Conservation (phyloP, 305 asterid genomes). For the Fraxinus ornus region DNA sequence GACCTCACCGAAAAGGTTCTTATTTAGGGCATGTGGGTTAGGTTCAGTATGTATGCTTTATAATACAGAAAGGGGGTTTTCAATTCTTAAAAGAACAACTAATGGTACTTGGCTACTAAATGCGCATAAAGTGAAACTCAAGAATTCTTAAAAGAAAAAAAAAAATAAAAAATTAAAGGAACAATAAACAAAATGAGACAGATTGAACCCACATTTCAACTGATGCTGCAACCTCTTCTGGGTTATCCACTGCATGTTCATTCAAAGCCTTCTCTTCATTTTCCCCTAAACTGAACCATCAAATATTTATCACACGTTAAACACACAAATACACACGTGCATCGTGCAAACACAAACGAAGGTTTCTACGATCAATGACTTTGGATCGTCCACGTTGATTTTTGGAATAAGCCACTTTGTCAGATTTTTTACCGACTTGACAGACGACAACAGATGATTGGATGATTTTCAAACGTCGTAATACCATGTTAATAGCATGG, state of each 20-base stretch:
- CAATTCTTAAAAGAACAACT: neutral
- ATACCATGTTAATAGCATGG: too few species aligned
- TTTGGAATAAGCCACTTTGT: neutral
- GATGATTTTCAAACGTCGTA: too few species aligned
- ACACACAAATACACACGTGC: neutral
- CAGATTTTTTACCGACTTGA: too few species aligned
- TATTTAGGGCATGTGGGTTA: neutral
- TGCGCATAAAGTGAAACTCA: neutral
- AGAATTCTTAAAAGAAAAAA: neutral
- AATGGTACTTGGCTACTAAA: neutral
- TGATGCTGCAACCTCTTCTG: slow-evolving; percentile 48
- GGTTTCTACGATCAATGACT: neutral
- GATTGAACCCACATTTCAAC: slow-evolving; percentile 41
- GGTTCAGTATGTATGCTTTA: neutral
- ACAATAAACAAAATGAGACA: neutral
- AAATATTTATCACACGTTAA: neutral
- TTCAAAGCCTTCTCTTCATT: slow-evolving; percentile 33
- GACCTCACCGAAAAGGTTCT: neutral
- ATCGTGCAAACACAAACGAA: neutral
- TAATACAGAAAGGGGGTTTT: neutral
- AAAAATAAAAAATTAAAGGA: neutral
- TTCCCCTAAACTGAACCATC: slow-evolving; percentile 35
- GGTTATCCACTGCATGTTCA: slow-evolving; percentile 46
- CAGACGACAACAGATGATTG: too few species aligned
- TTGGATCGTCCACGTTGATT: neutral